A percentile compares a stretch with the other conserved stretches of the same genome.
Evolutionary conservation across 805 yeast species (phyloP).

Genomic region (Wickerhamomyces subpelliculosus): DNA sequence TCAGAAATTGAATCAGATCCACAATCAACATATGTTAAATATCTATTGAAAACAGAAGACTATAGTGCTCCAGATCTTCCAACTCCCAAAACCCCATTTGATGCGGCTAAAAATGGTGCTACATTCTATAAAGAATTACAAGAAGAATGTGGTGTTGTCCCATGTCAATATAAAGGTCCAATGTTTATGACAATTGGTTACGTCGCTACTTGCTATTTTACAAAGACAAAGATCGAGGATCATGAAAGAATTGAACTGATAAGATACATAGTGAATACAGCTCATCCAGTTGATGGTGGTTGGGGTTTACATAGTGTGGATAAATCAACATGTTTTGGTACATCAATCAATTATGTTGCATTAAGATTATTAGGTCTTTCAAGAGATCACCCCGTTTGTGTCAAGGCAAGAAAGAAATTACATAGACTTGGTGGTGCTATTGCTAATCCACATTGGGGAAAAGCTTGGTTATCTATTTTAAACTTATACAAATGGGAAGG

Average conservation of each 20-base stretch:
- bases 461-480: slow-evolving; percentile 77
- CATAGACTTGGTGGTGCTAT: slow-evolving; percentile 81
- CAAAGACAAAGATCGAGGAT: slow-evolving; percentile 61
- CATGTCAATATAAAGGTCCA: slow-evolving; percentile 93
- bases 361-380: slow-evolving; percentile 74
- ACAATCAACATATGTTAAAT: slow-evolving; percentile 51
- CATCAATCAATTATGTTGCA: slow-evolving; percentile 78
- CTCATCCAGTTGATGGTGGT: slow-evolving; percentile 99
- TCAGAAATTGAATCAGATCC: slow-evolving; percentile 33
- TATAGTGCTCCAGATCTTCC: slow-evolving; percentile 31
- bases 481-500: slow-evolving; percentile 92
- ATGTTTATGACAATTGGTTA: slow-evolving; percentile 95
- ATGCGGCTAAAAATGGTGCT: slow-evolving; percentile 71
- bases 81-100: slow-evolving; percentile 35
- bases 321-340: slow-evolving; percentile 93
- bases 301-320: slow-evolving; percentile 96
- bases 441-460: slow-evolving; percentile 96
- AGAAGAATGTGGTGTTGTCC: slow-evolving; percentile 79
- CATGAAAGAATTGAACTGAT: slow-evolving; percentile 63
- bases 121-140: slow-evolving; percentile 64
- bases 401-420: slow-evolving; percentile 66
- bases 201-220: slow-evolving; percentile 65
- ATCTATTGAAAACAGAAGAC: slow-evolving; percentile 38
- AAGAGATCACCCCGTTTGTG: slow-evolving; percentile 68
- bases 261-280: slow-evolving; percentile 80